These are phyloP conservation scores for Microstroma glucosiphilum DNA, from an alignment of 1,284 basidiomycete species.

Conservation along the genomic window DNA sequence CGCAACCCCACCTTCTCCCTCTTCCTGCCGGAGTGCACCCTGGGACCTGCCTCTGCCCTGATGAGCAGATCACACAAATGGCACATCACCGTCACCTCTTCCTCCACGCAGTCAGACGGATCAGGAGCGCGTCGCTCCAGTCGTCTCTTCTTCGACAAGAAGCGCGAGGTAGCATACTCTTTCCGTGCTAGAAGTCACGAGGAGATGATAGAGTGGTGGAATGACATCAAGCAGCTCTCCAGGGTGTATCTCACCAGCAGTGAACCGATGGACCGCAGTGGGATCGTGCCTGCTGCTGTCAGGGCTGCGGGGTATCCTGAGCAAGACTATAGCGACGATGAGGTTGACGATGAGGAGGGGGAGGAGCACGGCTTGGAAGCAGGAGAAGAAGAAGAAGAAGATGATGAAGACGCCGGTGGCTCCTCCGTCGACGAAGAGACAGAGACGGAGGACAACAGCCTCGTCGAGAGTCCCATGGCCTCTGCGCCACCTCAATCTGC, in stretches of 20 bases:
- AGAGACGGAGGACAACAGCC: slow-evolving; percentile 17
- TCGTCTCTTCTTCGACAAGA: slow-evolving; percentile 43
- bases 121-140: slow-evolving; percentile 57
- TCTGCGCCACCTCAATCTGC: no score
- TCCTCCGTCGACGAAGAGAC: slow-evolving; percentile 1
- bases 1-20: slow-evolving; percentile 69
- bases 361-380: slow-evolving; percentile 63
- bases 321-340: slow-evolving; percentile 58
- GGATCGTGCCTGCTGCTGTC: slow-evolving; percentile 91
- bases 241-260: slow-evolving; percentile 90
- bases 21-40: slow-evolving; percentile 90
- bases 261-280: slow-evolving; percentile 85
- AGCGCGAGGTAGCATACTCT: slow-evolving; percentile 64
- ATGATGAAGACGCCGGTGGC: slow-evolving; percentile 21
- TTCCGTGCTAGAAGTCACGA: slow-evolving; percentile 85
- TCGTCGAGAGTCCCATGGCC: slow-evolving; percentile 9
- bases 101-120: no score
- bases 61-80: slow-evolving; percentile 82
- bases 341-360: slow-evolving; percentile 66
- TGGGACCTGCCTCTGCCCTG: slow-evolving; percentile 78
- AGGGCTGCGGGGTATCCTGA: slow-evolving; percentile 72
- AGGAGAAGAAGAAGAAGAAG: slow-evolving; percentile 54
- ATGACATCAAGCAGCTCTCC: slow-evolving; percentile 91
- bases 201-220: slow-evolving; percentile 99
- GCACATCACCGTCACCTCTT: slow-evolving; percentile 69